Base-by-base conservation (phyloP, 306 rosid species). In the Corylus americana region DNA sequence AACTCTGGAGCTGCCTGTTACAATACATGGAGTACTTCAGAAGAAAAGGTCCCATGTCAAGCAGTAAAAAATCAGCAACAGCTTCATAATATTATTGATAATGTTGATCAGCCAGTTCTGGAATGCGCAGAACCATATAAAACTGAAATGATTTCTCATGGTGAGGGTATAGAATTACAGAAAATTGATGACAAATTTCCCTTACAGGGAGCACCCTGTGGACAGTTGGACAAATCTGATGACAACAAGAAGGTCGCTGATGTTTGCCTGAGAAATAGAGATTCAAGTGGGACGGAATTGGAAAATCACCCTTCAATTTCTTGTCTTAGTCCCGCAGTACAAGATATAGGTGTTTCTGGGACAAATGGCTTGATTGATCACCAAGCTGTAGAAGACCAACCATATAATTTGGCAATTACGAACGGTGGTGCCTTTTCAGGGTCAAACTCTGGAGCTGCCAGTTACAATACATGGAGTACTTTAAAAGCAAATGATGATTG, bases 151-250 rank as follows among this genome's bases (percentile, higher is more conserved):
- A 48, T 31, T n/a, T 50, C 78, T 77, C 69, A 72, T 55, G 77
- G 50, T 64, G 92, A 81, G 79, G 87, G 77, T 12, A 13, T 18
- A 81, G 55, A 77, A 66, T 63, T 79, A 51, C 86, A 70, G 77
- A 81, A 22, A 70, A 57, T 35, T 37, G 80, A 81, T 39, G 64
- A 68, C 17, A 79, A 68, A 80, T 72, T 71, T 74, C 77, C 53
- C 73, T 69, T 53, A 55, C 75, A 69, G 61, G 68, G 74, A 71
- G 78, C 14, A 47, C 45, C 78, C 66, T 58, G n/a, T 75, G 81
- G 77, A 63, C 73, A 37, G 74, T 64, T 70, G 73, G 86, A 83
- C 62, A 83, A 84, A 71, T 80, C 78, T 85, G 83, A 51, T 68
- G 76, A 27, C 25, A 54, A 63, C 78, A 49, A 50, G 75, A 74